Conservation (phyloP, 2,329 filamentous ascomycete species). For the Botrytis paeoniae region DNA sequence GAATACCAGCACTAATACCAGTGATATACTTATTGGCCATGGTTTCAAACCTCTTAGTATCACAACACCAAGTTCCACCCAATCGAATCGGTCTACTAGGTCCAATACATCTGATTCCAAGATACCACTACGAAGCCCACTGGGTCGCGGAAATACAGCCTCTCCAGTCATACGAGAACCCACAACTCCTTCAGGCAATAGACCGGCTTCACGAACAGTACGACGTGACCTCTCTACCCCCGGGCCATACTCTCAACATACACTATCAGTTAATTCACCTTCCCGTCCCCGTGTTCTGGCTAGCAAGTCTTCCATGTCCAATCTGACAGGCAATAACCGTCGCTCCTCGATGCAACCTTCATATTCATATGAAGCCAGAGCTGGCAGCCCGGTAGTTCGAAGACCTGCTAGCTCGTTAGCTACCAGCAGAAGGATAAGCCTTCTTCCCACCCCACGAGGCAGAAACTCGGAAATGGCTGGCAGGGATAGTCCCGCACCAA, state of each 20-base stretch:
- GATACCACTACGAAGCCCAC: constrained; percentile 36
- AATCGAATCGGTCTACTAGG: constrained; percentile 27
- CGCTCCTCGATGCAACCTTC: constrained; percentile 54
- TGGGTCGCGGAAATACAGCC: constrained; percentile 33
- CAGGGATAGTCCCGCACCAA: constrained; percentile 48
- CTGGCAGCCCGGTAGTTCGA: constrained; percentile 32
- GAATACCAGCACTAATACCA: constrained; percentile 65
- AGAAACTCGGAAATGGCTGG: constrained; percentile 41
- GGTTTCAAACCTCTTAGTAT: constrained; percentile 62
- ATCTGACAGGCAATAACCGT: constrained; percentile 42
- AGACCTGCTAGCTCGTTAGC: constrained; percentile 59
- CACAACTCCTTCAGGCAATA: constrained; percentile 33
- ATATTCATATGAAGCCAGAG: constrained; percentile 36
- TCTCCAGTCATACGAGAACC: constrained; percentile 30
- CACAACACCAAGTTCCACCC: constrained; percentile 41
- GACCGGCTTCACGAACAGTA: constrained; percentile 40
- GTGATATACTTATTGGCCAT: constrained; percentile 63
- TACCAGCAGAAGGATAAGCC: constrained; percentile 49
- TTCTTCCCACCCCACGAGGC: constrained; percentile 48
- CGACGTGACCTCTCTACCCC: constrained; percentile 56
- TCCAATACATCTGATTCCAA: constrained; percentile 29
- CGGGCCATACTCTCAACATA: constrained; percentile 48
- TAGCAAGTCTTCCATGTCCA: constrained; percentile 45
- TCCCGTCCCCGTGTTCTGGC: constrained; percentile 35
- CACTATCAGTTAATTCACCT: constrained; percentile 43